Percentiles rank a stretch among this genome's conserved stretches.
Evolutionary conservation across 306 rosid genomes (phyloP).

Genomic region (Cicer chorassanicum): DNA sequence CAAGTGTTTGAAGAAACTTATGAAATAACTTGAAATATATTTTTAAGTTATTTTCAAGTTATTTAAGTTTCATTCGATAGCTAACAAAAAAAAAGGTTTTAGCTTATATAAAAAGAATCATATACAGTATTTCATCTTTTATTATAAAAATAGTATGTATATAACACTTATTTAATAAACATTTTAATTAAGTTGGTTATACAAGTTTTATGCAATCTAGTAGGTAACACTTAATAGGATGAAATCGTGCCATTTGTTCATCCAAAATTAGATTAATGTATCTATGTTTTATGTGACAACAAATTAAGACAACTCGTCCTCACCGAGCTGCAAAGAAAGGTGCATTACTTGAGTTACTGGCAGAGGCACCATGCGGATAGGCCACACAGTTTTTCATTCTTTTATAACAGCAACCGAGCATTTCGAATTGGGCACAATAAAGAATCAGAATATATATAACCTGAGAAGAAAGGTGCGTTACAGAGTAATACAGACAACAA

Average conservation of each 20-base stretch:
- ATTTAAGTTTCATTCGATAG: background rate
- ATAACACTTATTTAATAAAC: no score
- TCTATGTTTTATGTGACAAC: no score
- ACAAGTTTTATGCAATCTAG: no score
- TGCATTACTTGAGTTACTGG: background rate
- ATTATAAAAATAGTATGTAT: no score
- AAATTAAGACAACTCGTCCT: background rate
- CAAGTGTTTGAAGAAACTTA: background rate
- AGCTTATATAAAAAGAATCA: background rate
- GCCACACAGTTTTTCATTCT: constrained; percentile 6
- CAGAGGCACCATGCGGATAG: background rate
- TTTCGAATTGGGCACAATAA: constrained; percentile 35
- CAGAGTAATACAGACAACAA: constrained; percentile 40
- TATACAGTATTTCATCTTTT: background rate
- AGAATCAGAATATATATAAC: constrained; percentile 46
- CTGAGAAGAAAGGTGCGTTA: constrained; percentile 7
- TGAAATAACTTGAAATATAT: background rate
- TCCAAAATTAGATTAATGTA: no score
- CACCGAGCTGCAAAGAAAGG: no score
- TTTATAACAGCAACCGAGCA: constrained; percentile 12
- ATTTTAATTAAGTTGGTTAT: no score
- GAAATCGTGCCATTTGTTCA: no score
- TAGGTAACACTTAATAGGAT: no score
- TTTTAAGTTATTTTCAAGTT: no score
- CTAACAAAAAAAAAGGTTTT: background rate